phyloP scores from a whole-genome alignment of 2,329 filamentous ascomycete species.

The Colletotrichum cuscutae region DNA sequence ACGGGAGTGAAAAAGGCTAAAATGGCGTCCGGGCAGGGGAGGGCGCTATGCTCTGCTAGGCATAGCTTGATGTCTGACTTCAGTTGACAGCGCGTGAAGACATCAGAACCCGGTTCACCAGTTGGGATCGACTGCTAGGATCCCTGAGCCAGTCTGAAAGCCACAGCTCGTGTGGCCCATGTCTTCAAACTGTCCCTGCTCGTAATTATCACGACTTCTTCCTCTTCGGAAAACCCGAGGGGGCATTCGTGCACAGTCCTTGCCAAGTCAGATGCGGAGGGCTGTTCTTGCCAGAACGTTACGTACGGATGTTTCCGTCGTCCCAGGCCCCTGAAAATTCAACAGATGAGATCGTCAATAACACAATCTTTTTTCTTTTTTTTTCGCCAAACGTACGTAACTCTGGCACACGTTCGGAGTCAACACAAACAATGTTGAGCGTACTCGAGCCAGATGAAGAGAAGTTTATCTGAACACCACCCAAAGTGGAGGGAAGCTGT shows the following conservation, averaged over 20 bases:
- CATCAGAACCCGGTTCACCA: constrained; percentile 26
- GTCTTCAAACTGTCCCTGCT: background rate
- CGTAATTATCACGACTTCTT: background rate
- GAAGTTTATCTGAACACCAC: background rate
- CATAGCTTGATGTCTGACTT: constrained; percentile 19
- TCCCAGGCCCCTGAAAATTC: background rate
- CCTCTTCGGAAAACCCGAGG: background rate
- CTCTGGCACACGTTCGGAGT: background rate
- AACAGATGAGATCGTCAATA: background rate
- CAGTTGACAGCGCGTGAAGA: constrained; percentile 29
- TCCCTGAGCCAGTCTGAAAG: constrained; percentile 2
- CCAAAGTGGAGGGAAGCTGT: too few relatives aligned
- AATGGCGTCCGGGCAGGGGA: constrained; percentile 9
- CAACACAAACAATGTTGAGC: background rate
- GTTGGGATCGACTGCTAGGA: constrained; percentile 30
- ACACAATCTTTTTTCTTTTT: background rate
- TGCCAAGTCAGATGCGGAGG: background rate
- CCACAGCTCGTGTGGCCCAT: background rate
- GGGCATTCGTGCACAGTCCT: background rate
- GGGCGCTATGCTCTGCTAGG: constrained; percentile 28
- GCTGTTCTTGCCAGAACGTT: background rate
- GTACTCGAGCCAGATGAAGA: background rate
- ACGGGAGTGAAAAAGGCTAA: constrained; percentile 31
- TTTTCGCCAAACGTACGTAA: background rate
- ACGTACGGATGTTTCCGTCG: background rate